phyloP scores from a whole-genome alignment of 129 eudicot species.

The Kitagawia praeruptora region DNA sequence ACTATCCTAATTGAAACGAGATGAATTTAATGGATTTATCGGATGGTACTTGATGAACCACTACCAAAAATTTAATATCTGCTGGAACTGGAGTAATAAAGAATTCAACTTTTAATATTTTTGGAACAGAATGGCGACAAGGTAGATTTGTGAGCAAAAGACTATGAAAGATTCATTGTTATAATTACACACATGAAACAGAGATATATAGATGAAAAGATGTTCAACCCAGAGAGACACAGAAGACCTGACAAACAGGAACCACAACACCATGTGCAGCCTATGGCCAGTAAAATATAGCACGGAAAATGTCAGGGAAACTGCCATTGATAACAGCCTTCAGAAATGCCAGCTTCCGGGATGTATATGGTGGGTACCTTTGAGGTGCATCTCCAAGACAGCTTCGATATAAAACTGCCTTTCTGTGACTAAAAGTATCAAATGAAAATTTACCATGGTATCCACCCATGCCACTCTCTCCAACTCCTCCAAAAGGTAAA shows the following conservation, averaged over 20 bases:
- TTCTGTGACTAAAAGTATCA: constrained; percentile 86
- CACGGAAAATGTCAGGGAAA: constrained; percentile 47
- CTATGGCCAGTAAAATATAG: constrained; percentile 53
- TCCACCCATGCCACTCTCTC: constrained; percentile 82
- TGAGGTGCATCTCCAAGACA: constrained; percentile 58
- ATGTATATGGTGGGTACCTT: constrained; percentile 82
- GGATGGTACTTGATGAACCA: too few relatives aligned
- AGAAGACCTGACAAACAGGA: neutral
- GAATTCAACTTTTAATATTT: too few relatives aligned
- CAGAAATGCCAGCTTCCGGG: constrained; percentile 48
- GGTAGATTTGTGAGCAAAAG: neutral
- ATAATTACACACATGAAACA: neutral
- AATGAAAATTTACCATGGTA: constrained; percentile 87
- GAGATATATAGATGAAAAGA: neutral
- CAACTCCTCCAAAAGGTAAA: constrained; percentile 95
- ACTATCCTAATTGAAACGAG: too few relatives aligned
- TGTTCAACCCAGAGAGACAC: neutral
- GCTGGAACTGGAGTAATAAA: neutral
- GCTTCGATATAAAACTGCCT: constrained; percentile 56
- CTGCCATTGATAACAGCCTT: constrained; percentile 62
- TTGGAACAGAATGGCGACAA: neutral
- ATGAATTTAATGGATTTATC: too few relatives aligned
- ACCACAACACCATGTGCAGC: neutral
- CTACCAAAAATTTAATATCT: neutral
- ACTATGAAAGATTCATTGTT: neutral